Conservation (phyloP, 208 protist genomes). For the Trypanosoma melophagium region DNA sequence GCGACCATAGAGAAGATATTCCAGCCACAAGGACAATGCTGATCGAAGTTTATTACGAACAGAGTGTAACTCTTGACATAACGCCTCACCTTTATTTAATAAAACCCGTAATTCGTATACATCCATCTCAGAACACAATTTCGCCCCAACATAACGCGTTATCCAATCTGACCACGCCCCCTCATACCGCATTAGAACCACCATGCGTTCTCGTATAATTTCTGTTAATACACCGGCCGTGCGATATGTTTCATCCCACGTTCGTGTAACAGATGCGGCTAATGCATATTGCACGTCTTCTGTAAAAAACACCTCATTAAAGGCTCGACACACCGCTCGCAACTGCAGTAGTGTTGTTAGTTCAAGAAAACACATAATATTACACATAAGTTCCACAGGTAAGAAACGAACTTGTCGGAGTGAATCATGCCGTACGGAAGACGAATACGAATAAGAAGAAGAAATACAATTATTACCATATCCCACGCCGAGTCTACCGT, state of each 20-base stretch:
- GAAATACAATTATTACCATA: too few relatives aligned
- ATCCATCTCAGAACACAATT: not conserved
- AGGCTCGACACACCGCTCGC: slow-evolving; percentile 14
- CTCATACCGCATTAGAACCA: not conserved
- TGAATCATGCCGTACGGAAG: too few relatives aligned
- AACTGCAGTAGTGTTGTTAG: slow-evolving; percentile 4
- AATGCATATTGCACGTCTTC: slow-evolving; percentile 3
- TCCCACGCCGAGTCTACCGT: too few relatives aligned
- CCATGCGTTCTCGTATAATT: slow-evolving; percentile 5
- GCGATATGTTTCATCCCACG: not conserved
- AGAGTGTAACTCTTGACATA: slow-evolving; percentile 5
- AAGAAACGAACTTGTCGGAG: slow-evolving; percentile 1
- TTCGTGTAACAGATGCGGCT: not conserved
- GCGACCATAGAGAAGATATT: slow-evolving; percentile 11
- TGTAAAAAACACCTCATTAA: slow-evolving; percentile 24
- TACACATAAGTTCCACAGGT: slow-evolving; percentile 6
- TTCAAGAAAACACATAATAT: slow-evolving; percentile 19
- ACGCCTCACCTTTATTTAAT: not conserved
- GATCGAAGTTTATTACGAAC: not conserved
- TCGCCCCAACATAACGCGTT: not conserved
- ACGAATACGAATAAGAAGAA: too few relatives aligned
- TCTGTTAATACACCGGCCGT: slow-evolving; percentile 8
- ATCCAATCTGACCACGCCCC: slow-evolving; percentile 11
- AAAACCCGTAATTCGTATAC: not conserved
- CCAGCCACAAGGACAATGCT: slow-evolving; percentile 19